These are phyloP conservation scores for Claviceps monticola DNA, from an alignment of 2,329 filamentous ascomycete species.

Conservation along the genomic window DNA sequence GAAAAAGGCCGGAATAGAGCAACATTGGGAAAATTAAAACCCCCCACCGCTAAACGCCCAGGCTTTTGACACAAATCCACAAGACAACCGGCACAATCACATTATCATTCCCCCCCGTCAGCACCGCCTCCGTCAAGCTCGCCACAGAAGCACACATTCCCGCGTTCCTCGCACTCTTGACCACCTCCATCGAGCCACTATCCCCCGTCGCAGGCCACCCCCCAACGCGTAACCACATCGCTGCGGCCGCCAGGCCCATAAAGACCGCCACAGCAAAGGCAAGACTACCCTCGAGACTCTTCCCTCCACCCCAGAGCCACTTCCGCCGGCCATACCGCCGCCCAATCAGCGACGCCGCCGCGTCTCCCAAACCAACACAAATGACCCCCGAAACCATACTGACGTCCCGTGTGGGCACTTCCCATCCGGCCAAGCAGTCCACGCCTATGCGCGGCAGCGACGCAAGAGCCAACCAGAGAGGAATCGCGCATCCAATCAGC, in stretches of 20 bases:
- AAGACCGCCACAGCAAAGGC: slow-evolving; percentile 77
- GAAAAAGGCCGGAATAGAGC: neutral
- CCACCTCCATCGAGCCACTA: slow-evolving; percentile 23
- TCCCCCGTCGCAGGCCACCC: slow-evolving; percentile 47
- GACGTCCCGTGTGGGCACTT: slow-evolving; percentile 57
- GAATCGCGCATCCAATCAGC: slow-evolving; percentile 86
- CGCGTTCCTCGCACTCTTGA: slow-evolving; percentile 46
- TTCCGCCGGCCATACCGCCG: slow-evolving; percentile 74
- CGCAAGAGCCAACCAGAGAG: slow-evolving; percentile 77
- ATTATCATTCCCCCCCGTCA: slow-evolving; percentile 97
- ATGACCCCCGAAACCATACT: slow-evolving; percentile 88
- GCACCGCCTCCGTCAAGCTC: slow-evolving; percentile 84
- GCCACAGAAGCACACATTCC: slow-evolving; percentile 61
- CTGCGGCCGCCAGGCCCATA: slow-evolving; percentile 54
- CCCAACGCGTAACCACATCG: slow-evolving; percentile 61
- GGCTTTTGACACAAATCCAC: slow-evolving; percentile 79
- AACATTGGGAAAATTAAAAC: neutral
- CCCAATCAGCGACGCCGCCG: slow-evolving; percentile 81
- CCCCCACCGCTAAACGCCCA: slow-evolving; percentile 46
- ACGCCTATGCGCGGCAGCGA: slow-evolving; percentile 45
- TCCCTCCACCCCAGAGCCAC: slow-evolving; percentile 94
- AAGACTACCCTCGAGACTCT: slow-evolving; percentile 76
- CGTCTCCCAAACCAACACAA: slow-evolving; percentile 90
- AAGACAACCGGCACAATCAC: slow-evolving; percentile 88
- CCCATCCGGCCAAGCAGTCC: slow-evolving; percentile 56